Percentiles rank a stretch among this genome's conserved stretches.
phyloP scores from a whole-genome alignment of 2,329 filamentous ascomycete genomes.

The Macrophomina pseudophaseolina region DNA sequence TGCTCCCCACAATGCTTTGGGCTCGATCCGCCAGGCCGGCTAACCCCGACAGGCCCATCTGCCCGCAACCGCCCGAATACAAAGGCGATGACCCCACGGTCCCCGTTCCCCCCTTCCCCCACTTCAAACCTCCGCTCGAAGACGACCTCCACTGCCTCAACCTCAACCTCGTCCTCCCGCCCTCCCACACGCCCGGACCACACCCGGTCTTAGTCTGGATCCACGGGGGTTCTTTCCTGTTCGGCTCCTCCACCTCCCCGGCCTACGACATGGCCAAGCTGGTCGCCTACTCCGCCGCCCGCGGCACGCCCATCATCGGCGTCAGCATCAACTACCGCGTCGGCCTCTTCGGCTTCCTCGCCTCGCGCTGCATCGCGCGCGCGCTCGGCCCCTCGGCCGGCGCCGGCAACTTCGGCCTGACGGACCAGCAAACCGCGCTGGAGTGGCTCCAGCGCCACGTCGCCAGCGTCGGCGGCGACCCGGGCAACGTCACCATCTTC shows the following conservation, averaged over 20 bases:
- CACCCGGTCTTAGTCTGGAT: constrained; percentile 48
- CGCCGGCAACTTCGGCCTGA: constrained; percentile 47
- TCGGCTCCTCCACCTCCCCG: constrained; percentile 27
- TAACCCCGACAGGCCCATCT: background rate
- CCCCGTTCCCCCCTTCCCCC: background rate
- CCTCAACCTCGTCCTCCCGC: background rate
- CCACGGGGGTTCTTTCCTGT: constrained; percentile 23
- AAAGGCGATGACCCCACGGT: background rate
- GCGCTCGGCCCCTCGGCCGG: constrained; percentile 58
- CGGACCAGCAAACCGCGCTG: constrained; percentile 53
- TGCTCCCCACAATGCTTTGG: no score
- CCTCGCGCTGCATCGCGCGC: constrained; percentile 42
- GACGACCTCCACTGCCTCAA: background rate
- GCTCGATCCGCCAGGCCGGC: background rate
- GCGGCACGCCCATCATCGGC: constrained; percentile 67
- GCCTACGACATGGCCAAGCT: constrained; percentile 40
- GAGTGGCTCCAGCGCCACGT: constrained; percentile 51
- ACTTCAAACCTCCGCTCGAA: background rate
- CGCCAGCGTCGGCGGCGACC: constrained; percentile 47
- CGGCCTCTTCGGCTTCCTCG: constrained; percentile 74
- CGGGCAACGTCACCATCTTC: constrained; percentile 45
- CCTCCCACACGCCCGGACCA: background rate
- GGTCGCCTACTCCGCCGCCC: constrained; percentile 16
- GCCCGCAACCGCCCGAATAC: background rate
- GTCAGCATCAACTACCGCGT: constrained; percentile 81